phyloP scores from a whole-genome alignment of 1,139 yeast species.

The Hemisphaericaspora xylanilytica region DNA sequence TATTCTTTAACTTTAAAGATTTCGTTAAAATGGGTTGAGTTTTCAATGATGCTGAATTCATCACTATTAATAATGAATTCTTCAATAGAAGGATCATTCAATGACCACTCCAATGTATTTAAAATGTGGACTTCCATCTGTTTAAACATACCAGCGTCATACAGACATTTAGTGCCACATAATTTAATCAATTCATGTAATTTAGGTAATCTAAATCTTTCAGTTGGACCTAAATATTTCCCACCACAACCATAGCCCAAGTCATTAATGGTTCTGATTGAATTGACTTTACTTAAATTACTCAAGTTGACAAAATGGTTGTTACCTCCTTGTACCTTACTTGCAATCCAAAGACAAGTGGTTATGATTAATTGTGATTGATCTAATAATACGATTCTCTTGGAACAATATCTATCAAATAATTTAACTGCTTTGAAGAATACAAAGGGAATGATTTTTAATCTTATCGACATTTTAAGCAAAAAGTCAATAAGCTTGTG shows the following conservation, averaged over 20 bases:
- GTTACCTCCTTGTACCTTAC: conserved; percentile 67
- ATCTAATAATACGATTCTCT: conserved; percentile 57
- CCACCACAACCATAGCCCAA: conserved; percentile 55
- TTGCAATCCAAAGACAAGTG: conserved; percentile 66
- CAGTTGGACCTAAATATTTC: conserved; percentile 62
- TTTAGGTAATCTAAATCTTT: conserved; percentile 64
- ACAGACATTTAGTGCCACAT: conserved; percentile 57
- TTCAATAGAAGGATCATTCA: conserved; percentile 56
- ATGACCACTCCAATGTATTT: conserved; percentile 60
- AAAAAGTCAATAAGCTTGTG: conserved; percentile 55
- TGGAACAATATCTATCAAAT: conserved; percentile 66
- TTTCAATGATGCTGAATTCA: conserved; percentile 29
- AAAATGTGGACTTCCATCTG: conserved; percentile 54
- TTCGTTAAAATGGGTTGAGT: conserved; percentile 19
- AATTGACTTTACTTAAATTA: conserved; percentile 24
- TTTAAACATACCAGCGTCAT: conserved; percentile 61
- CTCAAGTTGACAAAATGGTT: conserved; percentile 59
- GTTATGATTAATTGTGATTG: conserved; percentile 64
- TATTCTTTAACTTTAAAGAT: conserved; percentile 40
- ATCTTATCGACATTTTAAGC: conserved; percentile 55
- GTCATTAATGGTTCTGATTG: conserved; percentile 38
- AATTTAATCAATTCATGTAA: conserved; percentile 58
- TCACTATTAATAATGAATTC: conserved; percentile 41
- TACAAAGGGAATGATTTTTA: conserved; percentile 59
- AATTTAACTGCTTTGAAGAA: conserved; percentile 56